phyloP scores from a whole-genome alignment of 2,329 filamentous ascomycete genomes.

The Lachnellula suecica region DNA sequence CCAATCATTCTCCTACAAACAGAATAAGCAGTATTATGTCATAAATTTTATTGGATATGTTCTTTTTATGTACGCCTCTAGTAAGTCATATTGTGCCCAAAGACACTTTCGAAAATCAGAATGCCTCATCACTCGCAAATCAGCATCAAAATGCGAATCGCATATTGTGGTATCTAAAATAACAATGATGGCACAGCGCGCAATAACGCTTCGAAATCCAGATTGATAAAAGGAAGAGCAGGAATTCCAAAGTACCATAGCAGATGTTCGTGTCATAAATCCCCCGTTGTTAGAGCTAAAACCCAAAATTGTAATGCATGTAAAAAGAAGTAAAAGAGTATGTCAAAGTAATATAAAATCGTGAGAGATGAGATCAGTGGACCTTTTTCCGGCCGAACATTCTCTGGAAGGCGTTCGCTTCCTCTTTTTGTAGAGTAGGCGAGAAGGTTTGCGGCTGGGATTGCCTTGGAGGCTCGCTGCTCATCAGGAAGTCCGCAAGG shows the following conservation, averaged over 20 bases:
- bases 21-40: too few relatives aligned
- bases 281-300: background rate
- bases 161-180: background rate
- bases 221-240: background rate
- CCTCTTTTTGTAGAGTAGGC: conserved; percentile 22
- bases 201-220: background rate
- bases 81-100: too few relatives aligned
- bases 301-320: background rate
- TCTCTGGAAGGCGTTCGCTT: conserved; percentile 23
- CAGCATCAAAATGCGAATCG: background rate
- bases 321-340: background rate
- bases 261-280: background rate
- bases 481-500: conserved; percentile 65
- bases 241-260: background rate
- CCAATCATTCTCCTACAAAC: background rate
- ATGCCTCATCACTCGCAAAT: background rate
- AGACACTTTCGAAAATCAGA: too few relatives aligned
- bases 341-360: background rate
- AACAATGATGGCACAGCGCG: background rate
- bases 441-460: conserved; percentile 21
- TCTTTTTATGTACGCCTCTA: background rate
- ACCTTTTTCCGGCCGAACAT: conserved; percentile 31
- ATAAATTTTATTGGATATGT: background rate
- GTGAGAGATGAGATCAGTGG: conserved; percentile 4
- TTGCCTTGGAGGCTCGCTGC: conserved; percentile 24